These are phyloP conservation scores for Aspergillus ochraceoroseus DNA, from an alignment of 2,329 filamentous ascomycete species.

Conservation along the genomic window DNA sequence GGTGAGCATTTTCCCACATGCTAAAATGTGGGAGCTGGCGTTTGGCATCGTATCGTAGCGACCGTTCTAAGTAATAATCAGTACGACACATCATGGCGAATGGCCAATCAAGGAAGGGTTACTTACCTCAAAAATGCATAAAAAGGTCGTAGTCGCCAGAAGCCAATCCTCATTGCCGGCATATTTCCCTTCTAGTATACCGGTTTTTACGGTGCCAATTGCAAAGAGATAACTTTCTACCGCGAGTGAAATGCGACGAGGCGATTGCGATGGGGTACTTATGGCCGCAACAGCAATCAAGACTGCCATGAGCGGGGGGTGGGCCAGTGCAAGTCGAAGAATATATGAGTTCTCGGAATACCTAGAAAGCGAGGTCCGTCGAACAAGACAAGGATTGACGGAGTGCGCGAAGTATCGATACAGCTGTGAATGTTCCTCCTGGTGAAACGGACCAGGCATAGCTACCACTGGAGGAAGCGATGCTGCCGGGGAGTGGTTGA, in stretches of 20 bases:
- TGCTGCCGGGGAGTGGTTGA: no score
- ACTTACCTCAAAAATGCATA: constrained; percentile 19
- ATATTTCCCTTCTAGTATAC: neutral
- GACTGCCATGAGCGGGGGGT: constrained; percentile 17
- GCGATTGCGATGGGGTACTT: constrained; percentile 4
- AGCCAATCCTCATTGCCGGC: constrained; percentile 12
- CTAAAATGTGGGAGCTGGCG: constrained; percentile 13
- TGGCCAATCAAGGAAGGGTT: neutral
- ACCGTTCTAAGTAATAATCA: constrained; percentile 6
- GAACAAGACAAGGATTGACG: constrained; percentile 14
- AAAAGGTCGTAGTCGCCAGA: constrained; percentile 15
- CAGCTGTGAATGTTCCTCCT: constrained; percentile 12
- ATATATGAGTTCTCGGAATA: constrained; percentile 15
- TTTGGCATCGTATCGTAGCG: constrained; percentile 15
- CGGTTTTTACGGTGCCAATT: constrained; percentile 5
- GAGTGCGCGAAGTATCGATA: constrained; percentile 15
- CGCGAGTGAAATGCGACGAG: constrained; percentile 5
- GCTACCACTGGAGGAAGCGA: constrained; percentile 4
- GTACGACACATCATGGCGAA: no score
- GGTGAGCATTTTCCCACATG: constrained; percentile 11
- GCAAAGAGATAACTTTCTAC: constrained; percentile 15
- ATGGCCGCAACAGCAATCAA: constrained; percentile 18
- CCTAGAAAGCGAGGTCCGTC: constrained; percentile 11
- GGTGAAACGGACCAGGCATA: constrained; percentile 17
- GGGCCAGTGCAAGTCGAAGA: constrained; percentile 17